A percentile compares a stretch with the other conserved stretches of the same genome.
phyloP scores from a whole-genome alignment of 495 filamentous ascomycete species.

The Hypoxylon rickii region DNA sequence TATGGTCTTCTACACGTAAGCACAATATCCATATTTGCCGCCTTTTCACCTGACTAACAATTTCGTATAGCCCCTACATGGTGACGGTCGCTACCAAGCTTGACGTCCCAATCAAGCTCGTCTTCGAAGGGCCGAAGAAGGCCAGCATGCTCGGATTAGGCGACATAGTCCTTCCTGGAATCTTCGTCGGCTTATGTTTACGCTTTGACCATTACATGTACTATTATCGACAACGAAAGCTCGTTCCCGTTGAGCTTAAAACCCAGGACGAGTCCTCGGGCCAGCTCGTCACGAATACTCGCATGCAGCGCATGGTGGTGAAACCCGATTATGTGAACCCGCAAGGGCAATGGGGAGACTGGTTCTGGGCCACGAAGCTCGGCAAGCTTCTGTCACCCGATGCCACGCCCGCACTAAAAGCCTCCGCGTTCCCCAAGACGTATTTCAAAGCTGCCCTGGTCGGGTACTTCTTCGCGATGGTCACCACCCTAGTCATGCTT shows the following conservation, averaged over 20 bases:
- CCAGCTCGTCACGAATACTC: slow-evolving; percentile 34
- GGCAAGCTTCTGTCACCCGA: slow-evolving; percentile 38
- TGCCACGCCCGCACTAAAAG: slow-evolving; percentile 50
- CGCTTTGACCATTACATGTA: slow-evolving; percentile 88
- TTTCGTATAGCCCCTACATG: slow-evolving; percentile 71
- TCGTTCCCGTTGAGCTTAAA: slow-evolving; percentile 43
- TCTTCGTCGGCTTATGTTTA: slow-evolving; percentile 85
- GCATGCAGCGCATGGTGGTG: slow-evolving; percentile 46
- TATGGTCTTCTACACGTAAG: slow-evolving; percentile 92
- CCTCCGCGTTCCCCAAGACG: slow-evolving; percentile 71
- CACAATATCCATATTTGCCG: slow-evolving; percentile 3
- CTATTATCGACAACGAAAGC: slow-evolving; percentile 61
- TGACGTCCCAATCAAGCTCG: slow-evolving; percentile 91
- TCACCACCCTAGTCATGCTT: slow-evolving; percentile 76
- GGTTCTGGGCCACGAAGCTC: slow-evolving; percentile 71
- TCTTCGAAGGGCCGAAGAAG: slow-evolving; percentile 73
- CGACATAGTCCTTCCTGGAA: slow-evolving; percentile 92
- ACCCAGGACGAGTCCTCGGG: slow-evolving; percentile 44
- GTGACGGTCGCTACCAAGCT: slow-evolving; percentile 89
- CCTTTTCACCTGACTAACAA: slow-evolving; percentile 19
- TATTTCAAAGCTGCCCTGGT: slow-evolving; percentile 82
- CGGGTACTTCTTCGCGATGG: slow-evolving; percentile 82
- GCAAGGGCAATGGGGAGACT: slow-evolving; percentile 77
- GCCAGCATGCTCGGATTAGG: slow-evolving; percentile 90
- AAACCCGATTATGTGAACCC: slow-evolving; percentile 62